These are phyloP conservation scores for Xylaria sp. DNA, from an alignment of 2,329 filamentous ascomycete species.

Conservation along the genomic window DNA sequence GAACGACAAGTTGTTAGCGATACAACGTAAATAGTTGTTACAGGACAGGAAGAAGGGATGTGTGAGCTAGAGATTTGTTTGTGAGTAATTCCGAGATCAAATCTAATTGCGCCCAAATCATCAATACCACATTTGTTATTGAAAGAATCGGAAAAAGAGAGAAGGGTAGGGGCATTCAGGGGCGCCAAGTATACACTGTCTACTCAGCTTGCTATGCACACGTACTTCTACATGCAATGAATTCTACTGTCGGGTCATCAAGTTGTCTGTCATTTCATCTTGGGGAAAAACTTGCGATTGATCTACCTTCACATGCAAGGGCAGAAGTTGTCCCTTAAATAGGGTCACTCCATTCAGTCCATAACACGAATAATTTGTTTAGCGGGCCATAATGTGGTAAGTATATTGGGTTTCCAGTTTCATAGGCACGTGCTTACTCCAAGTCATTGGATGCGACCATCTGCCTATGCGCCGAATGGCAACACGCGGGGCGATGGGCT, in stretches of 20 bases:
- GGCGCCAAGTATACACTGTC: neutral
- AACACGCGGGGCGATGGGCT: constrained; percentile 15
- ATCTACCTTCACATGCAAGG: constrained; percentile 11
- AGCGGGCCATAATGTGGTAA: neutral
- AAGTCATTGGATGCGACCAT: constrained; percentile 13
- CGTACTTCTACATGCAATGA: neutral
- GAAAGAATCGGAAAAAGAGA: neutral
- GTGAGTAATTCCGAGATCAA: neutral
- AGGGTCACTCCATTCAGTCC: constrained; percentile 7
- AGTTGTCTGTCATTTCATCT: neutral
- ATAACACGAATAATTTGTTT: neutral
- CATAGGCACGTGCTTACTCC: constrained; percentile 16
- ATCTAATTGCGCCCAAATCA: neutral
- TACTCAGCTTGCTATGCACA: neutral
- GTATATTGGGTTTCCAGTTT: neutral
- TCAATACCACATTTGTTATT: neutral
- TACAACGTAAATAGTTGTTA: neutral
- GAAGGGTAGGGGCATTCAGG: too few relatives aligned
- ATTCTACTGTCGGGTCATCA: neutral
- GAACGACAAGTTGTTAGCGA: neutral
- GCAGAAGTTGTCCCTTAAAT: neutral
- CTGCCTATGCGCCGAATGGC: constrained; percentile 11
- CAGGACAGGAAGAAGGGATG: neutral
- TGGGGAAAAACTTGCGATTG: neutral
- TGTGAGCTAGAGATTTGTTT: neutral